Base-by-base conservation (phyloP, 2,329 filamentous ascomycete genomes). In the Claviceps digitariae region DNA sequence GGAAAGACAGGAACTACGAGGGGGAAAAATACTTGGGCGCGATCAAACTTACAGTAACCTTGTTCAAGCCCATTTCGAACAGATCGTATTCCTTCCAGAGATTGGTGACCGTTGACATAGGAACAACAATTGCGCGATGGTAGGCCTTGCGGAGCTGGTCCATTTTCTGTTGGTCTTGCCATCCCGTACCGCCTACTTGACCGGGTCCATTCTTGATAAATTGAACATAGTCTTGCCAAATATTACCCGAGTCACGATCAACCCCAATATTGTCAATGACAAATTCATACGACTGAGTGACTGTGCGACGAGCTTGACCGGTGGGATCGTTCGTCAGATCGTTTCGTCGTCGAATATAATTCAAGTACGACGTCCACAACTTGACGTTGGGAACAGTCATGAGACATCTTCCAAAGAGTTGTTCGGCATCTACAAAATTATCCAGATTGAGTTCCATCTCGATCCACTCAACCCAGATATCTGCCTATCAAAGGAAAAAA, bases 151-250 rank as follows among this genome's bases (percentile, higher is more conserved):
- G 84, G 51, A 98, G 72, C 60, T 87, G 76, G 62, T 98, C 93
- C 86, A 95, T 95, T 75, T 98, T 98, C 66, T 97, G 93, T 69
- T 91, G 87, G 64, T 97, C 93, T 68, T 97, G 90, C 94, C 93
- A 98, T 55, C 81, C 84, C 55, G 77, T 84, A 45, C 91, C 93
- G 27, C 90, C 91, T 55, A 93, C 80, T 54, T 82, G 82, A 6
- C 93, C 93, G 1, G 93, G 93, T 0, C 86, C 88, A 41, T 82
- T 87, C 65, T 90, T 90, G 67, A 97, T 81, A 65, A 98, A 96
- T 59, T 93, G 83, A 56, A 98, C 84, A 63, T 97, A 97, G 59
- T 98, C 93, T 55, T 86, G 81, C 93, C 93, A 98, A 54, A 98
- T 84, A 58, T 78, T 81, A 38, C 90, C 91, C 12, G 90, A 85